Evolutionary conservation across 148 eudicot species (phyloP).

Genomic region (Camellia granthamiana): DNA sequence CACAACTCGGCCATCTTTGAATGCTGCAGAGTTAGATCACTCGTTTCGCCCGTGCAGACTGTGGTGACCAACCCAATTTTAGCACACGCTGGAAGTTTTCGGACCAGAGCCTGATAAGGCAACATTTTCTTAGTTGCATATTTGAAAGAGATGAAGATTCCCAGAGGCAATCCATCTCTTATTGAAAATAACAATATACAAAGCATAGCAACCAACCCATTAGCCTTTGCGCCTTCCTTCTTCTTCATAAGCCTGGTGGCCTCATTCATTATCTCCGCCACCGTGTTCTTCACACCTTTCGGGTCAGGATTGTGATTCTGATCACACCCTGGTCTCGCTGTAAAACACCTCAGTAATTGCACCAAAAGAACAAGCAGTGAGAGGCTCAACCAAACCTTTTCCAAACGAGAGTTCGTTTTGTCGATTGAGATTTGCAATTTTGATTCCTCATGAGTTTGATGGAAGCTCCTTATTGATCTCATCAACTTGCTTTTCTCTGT

Average conservation of each 20-base stretch:
- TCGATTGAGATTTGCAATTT: not conserved
- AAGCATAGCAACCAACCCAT: conserved; percentile 16
- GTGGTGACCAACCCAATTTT: not conserved
- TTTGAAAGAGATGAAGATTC: conserved; percentile 6
- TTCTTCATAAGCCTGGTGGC: not conserved
- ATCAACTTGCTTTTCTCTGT: conserved; percentile 14
- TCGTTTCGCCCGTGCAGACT: not conserved
- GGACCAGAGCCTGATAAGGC: not conserved
- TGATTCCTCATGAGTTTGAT: not conserved
- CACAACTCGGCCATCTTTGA: conserved; percentile 1
- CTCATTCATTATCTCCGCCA: conserved; percentile 20
- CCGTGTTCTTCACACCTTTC: conserved; percentile 14
- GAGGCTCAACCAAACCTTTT: conserved; percentile 14
- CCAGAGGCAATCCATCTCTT: conserved; percentile 16
- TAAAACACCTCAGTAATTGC: conserved; percentile 5
- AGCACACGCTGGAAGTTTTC: not conserved
- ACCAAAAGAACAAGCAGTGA: not conserved
- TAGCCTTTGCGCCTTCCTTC: not conserved
- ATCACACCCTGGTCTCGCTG: not conserved
- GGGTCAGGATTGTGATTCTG: conserved; percentile 11
- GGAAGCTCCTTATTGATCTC: not conserved
- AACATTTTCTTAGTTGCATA: conserved; percentile 5
- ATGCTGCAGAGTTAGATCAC: not conserved
- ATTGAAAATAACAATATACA: conserved; percentile 10
- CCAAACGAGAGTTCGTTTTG: not conserved